These are phyloP conservation scores for Pythium phragmiticola DNA, from an alignment of 352 stramenopile species.

Conservation along the genomic window DNA sequence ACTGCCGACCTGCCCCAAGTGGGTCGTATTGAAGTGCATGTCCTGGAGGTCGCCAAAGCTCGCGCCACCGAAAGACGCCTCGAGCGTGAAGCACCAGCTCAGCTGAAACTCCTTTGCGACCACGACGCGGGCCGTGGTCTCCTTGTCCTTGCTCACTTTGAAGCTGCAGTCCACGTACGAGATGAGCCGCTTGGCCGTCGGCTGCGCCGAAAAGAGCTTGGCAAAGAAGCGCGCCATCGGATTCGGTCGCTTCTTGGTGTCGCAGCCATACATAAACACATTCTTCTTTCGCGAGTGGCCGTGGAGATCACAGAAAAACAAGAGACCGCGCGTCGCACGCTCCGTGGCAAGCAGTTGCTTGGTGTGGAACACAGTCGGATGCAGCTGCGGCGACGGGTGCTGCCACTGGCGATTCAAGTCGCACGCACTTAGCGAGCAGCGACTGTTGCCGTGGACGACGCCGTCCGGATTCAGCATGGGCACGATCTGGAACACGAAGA, in stretches of 20 bases:
- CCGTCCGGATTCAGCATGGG: slow-evolving; percentile 95
- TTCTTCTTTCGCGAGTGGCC: slow-evolving; percentile 94
- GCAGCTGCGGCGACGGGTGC: slow-evolving; percentile 48
- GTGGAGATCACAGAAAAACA: slow-evolving; percentile 90
- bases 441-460: slow-evolving; percentile 92
- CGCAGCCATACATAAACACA: slow-evolving; percentile 94
- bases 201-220: slow-evolving; percentile 62
- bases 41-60: slow-evolving; percentile 61
- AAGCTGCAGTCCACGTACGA: slow-evolving; percentile 76
- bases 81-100: slow-evolving; percentile 79
- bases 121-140: slow-evolving; percentile 81
- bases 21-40: slow-evolving; percentile 66
- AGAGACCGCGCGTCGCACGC: slow-evolving; percentile 49
- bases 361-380: slow-evolving; percentile 89
- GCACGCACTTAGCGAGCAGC: slow-evolving; percentile 75
- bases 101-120: slow-evolving; percentile 78
- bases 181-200: slow-evolving; percentile 64
- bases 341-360: slow-evolving; percentile 82
- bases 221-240: slow-evolving; percentile 70
- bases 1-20: slow-evolving; percentile 47
- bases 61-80: slow-evolving; percentile 85
- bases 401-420: slow-evolving; percentile 92
- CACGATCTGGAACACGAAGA: slow-evolving; percentile 93
- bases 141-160: slow-evolving; percentile 78
- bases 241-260: slow-evolving; percentile 87